Base-by-base conservation (phyloP, 768 basidiomycete species). In the Podaxis sp. region DNA sequence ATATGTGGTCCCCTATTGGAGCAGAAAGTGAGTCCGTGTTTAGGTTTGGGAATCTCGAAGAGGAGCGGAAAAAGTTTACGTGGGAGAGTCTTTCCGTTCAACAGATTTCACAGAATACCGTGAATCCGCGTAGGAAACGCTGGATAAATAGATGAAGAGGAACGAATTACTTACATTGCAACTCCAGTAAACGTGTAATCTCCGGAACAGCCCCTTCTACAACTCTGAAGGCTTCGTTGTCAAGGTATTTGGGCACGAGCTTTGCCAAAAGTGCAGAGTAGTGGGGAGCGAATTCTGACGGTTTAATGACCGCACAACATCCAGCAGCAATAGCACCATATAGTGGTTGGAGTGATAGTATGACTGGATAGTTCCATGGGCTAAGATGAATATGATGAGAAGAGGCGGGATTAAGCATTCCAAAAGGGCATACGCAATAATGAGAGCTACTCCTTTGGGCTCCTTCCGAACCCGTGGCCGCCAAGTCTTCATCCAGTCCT, bases 281-380 rank as follows among this genome's bases (percentile, higher is more conserved):
- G 46, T 78, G 72, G 0, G 87, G 82, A 0, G 78, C 71, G 52
- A 84, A 68, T 68, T 93, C 91, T 7, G 89, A 90, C 0, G 82
- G 81, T 68, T 93, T 92, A 67, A 91, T 51, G 8, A 85, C 79
- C 0, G 80, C 82, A n/a, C 85, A 80, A 67, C 87, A 89, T 0
- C 91, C 91, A 0, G 90, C 89, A 0, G 89, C 79, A 54, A 93
- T 88, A 1, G 91, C 91, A 3, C 90, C 90, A 55, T 82, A 77
- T 22, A 88, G 73, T 2, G 89, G 88, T 41, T 81, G 80, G 5
- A 89, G 70, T 68, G 73, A 76, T 36, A 88, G 77, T 9, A 84
- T 73, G 55, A 85, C 67, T 0, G 88, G 88, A 66, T 84, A 89
- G 67, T 89, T 89, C 86, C 86, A 89, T 2, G 86, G 86, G 17